These are phyloP conservation scores for Pinus taeda DNA, from an alignment of 75 land plant species.

Conservation along the genomic window DNA sequence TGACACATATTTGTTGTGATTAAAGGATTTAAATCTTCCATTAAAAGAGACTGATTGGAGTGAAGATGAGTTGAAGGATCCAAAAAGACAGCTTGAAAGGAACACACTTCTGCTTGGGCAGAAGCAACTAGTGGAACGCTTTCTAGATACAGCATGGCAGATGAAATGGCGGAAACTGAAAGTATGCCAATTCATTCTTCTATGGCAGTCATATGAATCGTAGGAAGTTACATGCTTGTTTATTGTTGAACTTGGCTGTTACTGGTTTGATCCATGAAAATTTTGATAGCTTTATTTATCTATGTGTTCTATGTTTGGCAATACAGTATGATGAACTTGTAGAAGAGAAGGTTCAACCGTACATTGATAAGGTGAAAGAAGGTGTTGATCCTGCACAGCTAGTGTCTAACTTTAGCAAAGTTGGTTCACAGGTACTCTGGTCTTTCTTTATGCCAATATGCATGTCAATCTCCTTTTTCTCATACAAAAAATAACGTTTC, in stretches of 20 bases:
- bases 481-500: too few relatives aligned
- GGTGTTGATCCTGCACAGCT: not conserved
- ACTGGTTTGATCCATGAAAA: not conserved
- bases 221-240: not conserved
- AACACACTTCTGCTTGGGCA: slow-evolving; percentile 63
- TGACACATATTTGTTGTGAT: not conserved
- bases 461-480: too few relatives aligned
- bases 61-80: slow-evolving; percentile 71
- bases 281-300: not conserved
- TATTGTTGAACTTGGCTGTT: not conserved
- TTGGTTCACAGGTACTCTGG: too few relatives aligned
- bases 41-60: slow-evolving; percentile 68
- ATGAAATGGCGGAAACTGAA: slow-evolving; percentile 80
- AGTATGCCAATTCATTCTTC: slow-evolving; percentile 24
- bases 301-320: not conserved
- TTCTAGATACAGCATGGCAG: slow-evolving; percentile 80
- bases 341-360: slow-evolving; percentile 41
- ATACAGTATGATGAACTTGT: slow-evolving; percentile 55
- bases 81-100: slow-evolving; percentile 60
- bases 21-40: slow-evolving; percentile 57
- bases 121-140: slow-evolving; percentile 52
- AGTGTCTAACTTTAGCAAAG: too few relatives aligned
- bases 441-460: too few relatives aligned
- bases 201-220: not conserved
- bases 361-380: not conserved